Percentiles rank a stretch among this genome's conserved stretches.
These are phyloP conservation scores for Solanum chacoense DNA, from an alignment of 305 asterid species.

Conservation along the genomic window DNA sequence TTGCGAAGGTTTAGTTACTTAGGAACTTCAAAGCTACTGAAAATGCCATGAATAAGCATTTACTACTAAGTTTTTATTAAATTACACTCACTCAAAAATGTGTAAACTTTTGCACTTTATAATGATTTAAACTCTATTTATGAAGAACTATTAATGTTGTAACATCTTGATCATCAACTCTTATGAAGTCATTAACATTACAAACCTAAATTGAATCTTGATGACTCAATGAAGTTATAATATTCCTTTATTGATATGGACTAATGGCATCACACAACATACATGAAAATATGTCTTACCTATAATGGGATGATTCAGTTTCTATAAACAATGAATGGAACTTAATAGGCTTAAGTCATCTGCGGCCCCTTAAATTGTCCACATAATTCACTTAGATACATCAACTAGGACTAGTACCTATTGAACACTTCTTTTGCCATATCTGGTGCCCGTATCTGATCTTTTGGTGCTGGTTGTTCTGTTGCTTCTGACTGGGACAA, in stretches of 20 bases:
- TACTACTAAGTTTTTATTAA: too few relatives aligned
- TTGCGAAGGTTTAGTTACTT: too few relatives aligned
- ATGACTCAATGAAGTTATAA: too few relatives aligned
- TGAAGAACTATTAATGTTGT: too few relatives aligned
- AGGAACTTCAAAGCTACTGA: too few relatives aligned
- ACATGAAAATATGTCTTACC: not conserved
- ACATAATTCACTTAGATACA: not conserved
- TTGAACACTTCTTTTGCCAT: not conserved
- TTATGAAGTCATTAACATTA: too few relatives aligned
- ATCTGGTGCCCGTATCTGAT: not conserved
- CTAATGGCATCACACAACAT: not conserved
- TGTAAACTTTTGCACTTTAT: too few relatives aligned
- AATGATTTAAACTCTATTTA: too few relatives aligned
- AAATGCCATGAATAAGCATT: too few relatives aligned
- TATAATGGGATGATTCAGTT: not conserved
- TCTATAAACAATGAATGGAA: not conserved
- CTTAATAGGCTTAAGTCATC: not conserved
- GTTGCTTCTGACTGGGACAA: not conserved
- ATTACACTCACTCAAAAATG: too few relatives aligned
- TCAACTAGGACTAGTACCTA: not conserved
- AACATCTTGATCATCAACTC: too few relatives aligned
- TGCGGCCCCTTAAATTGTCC: accelerated
- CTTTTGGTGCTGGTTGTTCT: not conserved
- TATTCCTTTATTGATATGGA: not conserved
- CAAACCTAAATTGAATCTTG: too few relatives aligned